phyloP scores from a whole-genome alignment of 768 basidiomycete genomes.

The Pleurotus salmoneostramineus region DNA sequence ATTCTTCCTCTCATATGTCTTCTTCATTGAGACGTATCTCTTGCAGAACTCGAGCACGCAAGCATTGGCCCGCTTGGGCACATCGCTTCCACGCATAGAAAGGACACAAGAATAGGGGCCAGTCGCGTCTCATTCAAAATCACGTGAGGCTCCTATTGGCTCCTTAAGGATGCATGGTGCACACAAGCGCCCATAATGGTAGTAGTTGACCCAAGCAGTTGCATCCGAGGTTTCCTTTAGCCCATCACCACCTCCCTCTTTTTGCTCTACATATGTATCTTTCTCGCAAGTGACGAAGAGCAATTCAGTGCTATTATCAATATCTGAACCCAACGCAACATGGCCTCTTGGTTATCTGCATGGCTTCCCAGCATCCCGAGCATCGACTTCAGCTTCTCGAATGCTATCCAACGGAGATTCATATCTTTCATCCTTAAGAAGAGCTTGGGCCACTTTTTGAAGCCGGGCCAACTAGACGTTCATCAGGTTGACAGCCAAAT shows the following conservation, averaged over 20 bases:
- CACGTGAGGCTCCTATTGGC: neutral
- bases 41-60: too few species aligned
- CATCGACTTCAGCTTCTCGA: conserved; percentile 62
- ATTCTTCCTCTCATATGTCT: too few species aligned
- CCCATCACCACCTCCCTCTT: neutral
- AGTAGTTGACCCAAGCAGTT: neutral
- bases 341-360: conserved; percentile 54
- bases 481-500: conserved; percentile 90
- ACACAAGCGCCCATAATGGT: neutral
- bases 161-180: neutral
- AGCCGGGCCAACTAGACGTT: conserved; percentile 84
- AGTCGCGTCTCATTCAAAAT: neutral
- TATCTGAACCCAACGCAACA: conserved; percentile 13
- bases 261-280: neutral
- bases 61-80: too few species aligned
- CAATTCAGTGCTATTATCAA: neutral
- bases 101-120: neutral
- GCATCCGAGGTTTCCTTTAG: neutral
- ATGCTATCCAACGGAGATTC: conserved; percentile 81
- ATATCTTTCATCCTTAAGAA: conserved; percentile 86
- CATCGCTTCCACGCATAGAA: too few species aligned
- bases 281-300: too few species aligned
- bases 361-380: conserved; percentile 64
- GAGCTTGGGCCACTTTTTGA: conserved; percentile 79
- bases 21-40: too few species aligned